Percentiles rank a stretch among this genome's conserved stretches.
Evolutionary conservation across 78 protist species (phyloP).

Genomic region (Pigoraptor vietnamica): DNA sequence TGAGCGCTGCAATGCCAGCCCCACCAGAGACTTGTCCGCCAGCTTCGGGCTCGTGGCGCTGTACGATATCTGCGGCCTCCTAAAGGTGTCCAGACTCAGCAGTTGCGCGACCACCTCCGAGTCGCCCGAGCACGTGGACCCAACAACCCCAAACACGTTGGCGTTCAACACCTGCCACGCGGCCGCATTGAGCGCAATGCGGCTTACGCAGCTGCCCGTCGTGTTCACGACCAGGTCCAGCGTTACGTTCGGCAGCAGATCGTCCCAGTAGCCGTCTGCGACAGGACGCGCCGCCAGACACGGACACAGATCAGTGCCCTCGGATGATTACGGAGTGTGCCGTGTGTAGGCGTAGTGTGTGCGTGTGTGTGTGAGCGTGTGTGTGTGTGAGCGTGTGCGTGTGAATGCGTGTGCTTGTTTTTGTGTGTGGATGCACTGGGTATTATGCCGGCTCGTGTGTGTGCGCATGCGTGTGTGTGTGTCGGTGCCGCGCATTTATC

Average conservation of each 20-base stretch:
- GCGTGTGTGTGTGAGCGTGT: too few species aligned
- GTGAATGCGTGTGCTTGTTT: too few species aligned
- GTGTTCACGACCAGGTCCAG: background rate
- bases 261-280: background rate
- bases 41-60: background rate
- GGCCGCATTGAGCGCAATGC: background rate
- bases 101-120: background rate
- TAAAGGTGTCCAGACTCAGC: background rate
- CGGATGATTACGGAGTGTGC: too few species aligned
- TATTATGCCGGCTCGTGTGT: too few species aligned
- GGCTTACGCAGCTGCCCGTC: background rate
- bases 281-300: too few species aligned
- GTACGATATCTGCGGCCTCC: background rate
- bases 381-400: too few species aligned
- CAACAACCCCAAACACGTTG: background rate
- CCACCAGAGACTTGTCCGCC: background rate
- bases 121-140: background rate
- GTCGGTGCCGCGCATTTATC: too few species aligned
- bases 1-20: too few species aligned
- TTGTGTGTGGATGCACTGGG: too few species aligned
- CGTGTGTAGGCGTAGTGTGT: too few species aligned
- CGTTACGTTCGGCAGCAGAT: background rate
- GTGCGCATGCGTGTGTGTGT: background rate
- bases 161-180: background rate
- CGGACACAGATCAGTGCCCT: too few species aligned